Base-by-base conservation (phyloP, 1,139 yeast genomes). In the Saccharomyces hybrid region DNA sequence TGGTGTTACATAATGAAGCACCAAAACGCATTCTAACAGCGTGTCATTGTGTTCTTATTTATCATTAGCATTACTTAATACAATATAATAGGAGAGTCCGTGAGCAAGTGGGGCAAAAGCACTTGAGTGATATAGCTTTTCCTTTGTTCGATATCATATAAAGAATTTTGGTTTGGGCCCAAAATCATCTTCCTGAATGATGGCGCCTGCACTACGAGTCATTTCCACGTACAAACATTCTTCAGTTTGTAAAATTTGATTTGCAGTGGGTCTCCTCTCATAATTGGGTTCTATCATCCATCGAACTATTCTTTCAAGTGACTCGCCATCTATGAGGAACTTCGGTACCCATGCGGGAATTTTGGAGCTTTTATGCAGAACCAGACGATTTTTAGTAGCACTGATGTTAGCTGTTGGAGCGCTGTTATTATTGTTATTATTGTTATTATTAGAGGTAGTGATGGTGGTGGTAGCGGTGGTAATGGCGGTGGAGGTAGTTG, bases 251-350 rank as follows among this genome's bases (percentile, higher is more conserved):
- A 93, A 73, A 31, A 93, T 77, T 58, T 82, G 80, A 42, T 75
- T 78, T 0, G 96, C 95, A 4, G 85, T 82, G 9, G 97, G 97
- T 57, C 99, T 76, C 55, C 81, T 82, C 52, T 75, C 76, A n/a
- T 97, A 97, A 60, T 82, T 81, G 3, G 99, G 99, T 55, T 82
- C 80, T 56, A 91, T 81, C 98, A 93, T 90, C 82, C 89, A 85
- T 66, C 82, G 81, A 20, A 95, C 99, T 54, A 90, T 72, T 55
- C 77, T 77, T 70, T 93, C 99, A 54, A 93, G 75, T 8, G 88
- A 83, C 49, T 85, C 78, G 50, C 89, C 88, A 66, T 86, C 86
- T 14, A 83, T 77, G 68, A 93, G 78, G 69, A 95, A 93, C 54
- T 77, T 78, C 0, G 98, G 97, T 0, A 95, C 96, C 88, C 95